A percentile compares a stretch with the other conserved stretches of the same genome.
These are phyloP conservation scores for Coemansia sp. DNA, from an alignment of 192 early-diverging fungal genomes.

Conservation along the genomic window DNA sequence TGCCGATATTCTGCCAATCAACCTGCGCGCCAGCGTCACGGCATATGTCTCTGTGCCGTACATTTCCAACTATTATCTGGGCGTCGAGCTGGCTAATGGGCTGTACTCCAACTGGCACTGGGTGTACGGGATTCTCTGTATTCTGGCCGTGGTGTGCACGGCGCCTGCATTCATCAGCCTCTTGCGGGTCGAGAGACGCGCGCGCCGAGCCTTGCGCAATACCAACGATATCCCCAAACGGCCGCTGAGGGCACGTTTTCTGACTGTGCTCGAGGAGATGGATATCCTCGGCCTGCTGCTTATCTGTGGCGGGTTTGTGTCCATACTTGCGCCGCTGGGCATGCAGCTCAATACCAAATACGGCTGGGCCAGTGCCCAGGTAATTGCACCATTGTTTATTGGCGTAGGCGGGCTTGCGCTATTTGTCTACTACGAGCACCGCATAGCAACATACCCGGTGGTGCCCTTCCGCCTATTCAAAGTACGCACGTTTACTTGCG, in stretches of 20 bases:
- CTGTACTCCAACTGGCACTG: constrained; percentile 30
- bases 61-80: constrained; percentile 42
- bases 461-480: constrained; percentile 33
- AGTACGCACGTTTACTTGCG: constrained; percentile 35
- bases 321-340: constrained; percentile 37
- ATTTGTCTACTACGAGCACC: constrained; percentile 54
- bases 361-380: constrained; percentile 51
- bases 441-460: constrained; percentile 61
- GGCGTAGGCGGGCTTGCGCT: constrained; percentile 17
- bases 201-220: constrained; percentile 10
- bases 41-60: constrained; percentile 35
- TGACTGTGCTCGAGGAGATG: constrained; percentile 15
- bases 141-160: constrained; percentile 31
- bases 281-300: constrained; percentile 29
- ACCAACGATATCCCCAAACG: neutral
- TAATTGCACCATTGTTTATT: constrained; percentile 45
- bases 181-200: constrained; percentile 21
- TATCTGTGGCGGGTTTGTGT: constrained; percentile 28
- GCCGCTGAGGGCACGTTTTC: neutral
- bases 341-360: constrained; percentile 44
- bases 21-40: constrained; percentile 23
- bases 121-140: constrained; percentile 40
- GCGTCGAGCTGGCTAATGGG: constrained; percentile 27
- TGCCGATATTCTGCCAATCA: constrained; percentile 36
- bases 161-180: constrained; percentile 13